Base-by-base conservation (phyloP, 371 early-diverging fungal genomes). In the Quaeritorhiza haematococci region DNA sequence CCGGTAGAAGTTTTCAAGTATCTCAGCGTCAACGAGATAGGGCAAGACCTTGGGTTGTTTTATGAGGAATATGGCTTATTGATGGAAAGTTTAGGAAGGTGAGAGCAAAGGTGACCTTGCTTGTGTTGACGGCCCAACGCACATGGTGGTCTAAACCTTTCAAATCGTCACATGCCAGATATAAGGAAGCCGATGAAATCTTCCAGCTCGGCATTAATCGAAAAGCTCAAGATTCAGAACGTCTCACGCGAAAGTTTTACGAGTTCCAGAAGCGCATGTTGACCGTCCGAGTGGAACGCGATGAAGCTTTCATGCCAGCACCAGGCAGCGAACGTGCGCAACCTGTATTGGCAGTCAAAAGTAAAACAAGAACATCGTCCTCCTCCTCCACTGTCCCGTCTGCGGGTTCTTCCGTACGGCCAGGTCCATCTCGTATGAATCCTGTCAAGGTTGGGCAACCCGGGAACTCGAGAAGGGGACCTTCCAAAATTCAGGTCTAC, bases 21-120 rank as follows among this genome's bases (percentile, higher is more conserved):
- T 47, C 71, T 94, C 49, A 59, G 78, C 32, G 61, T 71, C 15
- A 85, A 91, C 46, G 68, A 68, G 6, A 92, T 94, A 55, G 95
- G 93, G 0, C 67, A 71, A 24, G 62, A 69, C 21, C 59, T 82
- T 15, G 79, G 90, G 0, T 53, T 83, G 23, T 87, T 76, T 49
- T 94, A 94, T 61, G 86, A 89, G 55, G 89, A 89, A 43, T 89
- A 91, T 58, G 90, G 88, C 0, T 70, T 62, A 23, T 67, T 76
- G 23, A 55, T 86, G 46, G 90, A 91, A 62, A 45, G 61, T 1
- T 32, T 38, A 13, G 59, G 70, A 24, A 79, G 76, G 78, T 84
- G 62, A 48, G 70, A 42, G 23, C 10, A 19, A 10, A 42, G 21
- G 3, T 35, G n/a, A n/a, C n/a, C n/a, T 19, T 7, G 21, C 55